Base-by-base conservation (phyloP, 768 basidiomycete genomes). In the Tulasnella sp. region DNA sequence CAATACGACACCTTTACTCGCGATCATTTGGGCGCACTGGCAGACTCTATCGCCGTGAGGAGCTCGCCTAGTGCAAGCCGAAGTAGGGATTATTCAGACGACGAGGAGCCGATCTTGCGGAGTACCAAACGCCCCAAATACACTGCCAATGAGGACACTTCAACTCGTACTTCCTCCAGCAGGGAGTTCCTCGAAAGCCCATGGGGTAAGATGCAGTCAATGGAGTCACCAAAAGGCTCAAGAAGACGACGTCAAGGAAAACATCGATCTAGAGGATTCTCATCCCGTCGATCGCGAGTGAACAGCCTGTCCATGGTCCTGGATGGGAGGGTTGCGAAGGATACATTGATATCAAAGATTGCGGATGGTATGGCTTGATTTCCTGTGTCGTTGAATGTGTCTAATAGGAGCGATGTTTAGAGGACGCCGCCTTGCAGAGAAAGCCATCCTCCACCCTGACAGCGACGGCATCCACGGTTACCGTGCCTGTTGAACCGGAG, bases 1-100 rank as follows among this genome's bases (percentile, higher is more conserved):
- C 83, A 90, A 62, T 98, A 97, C 65, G 94, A 99, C 68, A 97
- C 94, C 0, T 93, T 87, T 66, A 99, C 94, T 1, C 80, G 91
- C 41, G 87, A 94, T 19, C 90, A 96, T 66, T 79, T 98, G 40
- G 90, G 89, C 2, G 90, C 87, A 0, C 79, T 98, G 70, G 91
- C 94, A 2, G 93, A 96, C 63, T 88, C 90, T 2, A 93, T 97
- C 59, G 91, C 89, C n/a, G 65, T 69, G 21, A 68, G 66, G 32
- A 40, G 35, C 32, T 39, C 57, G 41, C 36, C 57, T 58, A n/a
- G 27, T 25, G 15, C 41, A 56, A 50, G 36, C 11, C 41, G 19
- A 50, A 43, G 51, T 36, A 49, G 41, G 48, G 40, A 61, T 27
- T 37, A 15, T 23, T n/a, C 37, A 41, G 17, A 41, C 27, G 57